These are phyloP conservation scores for Zopfia rhizophila DNA, from an alignment of 2,329 filamentous ascomycete genomes.

Conservation along the genomic window DNA sequence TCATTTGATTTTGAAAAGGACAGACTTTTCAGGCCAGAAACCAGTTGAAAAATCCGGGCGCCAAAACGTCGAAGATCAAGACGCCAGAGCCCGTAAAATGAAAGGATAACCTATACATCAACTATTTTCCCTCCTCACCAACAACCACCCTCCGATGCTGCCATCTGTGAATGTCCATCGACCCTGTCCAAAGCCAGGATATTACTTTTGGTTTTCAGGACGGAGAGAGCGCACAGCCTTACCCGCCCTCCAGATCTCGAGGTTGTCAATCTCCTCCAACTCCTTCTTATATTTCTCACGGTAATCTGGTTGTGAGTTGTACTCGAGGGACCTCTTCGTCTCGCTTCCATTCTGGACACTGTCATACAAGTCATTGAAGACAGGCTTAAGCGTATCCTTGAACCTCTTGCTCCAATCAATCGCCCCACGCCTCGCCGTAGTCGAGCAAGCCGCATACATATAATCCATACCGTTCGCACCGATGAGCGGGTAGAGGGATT, in stretches of 20 bases:
- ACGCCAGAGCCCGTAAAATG: slow-evolving; percentile 35
- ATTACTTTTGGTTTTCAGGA: slow-evolving; percentile 51
- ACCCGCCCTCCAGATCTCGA: slow-evolving; percentile 99
- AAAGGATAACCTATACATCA: slow-evolving; percentile 40
- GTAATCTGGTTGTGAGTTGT: slow-evolving; percentile 96
- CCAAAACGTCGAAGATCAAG: slow-evolving; percentile 15
- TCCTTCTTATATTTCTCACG: slow-evolving; percentile 96
- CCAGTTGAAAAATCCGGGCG: too few species aligned
- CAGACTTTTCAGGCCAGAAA: too few species aligned
- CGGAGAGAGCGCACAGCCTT: slow-evolving; percentile 81
- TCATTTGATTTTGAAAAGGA: slow-evolving; percentile 18
- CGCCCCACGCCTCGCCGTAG: slow-evolving; percentile 96
- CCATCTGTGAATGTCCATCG: slow-evolving; percentile 1
- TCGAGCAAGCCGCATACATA: slow-evolving; percentile 99
- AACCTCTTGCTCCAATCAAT: slow-evolving; percentile 98
- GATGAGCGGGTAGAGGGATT: slow-evolving; percentile 97
- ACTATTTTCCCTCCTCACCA: slow-evolving; percentile 16
- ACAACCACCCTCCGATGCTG: too few species aligned
- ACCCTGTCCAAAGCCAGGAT: not conserved
- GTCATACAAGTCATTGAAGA: slow-evolving; percentile 98
- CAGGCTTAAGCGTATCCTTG: slow-evolving; percentile 98
- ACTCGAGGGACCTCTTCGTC: slow-evolving; percentile 96
- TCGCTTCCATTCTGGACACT: slow-evolving; percentile 90
- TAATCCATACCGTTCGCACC: slow-evolving; percentile 99
- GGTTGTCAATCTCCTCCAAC: slow-evolving; percentile 96